Evolutionary conservation across 768 basidiomycete genomes (phyloP).

Genomic region (Ramaria sp.): DNA sequence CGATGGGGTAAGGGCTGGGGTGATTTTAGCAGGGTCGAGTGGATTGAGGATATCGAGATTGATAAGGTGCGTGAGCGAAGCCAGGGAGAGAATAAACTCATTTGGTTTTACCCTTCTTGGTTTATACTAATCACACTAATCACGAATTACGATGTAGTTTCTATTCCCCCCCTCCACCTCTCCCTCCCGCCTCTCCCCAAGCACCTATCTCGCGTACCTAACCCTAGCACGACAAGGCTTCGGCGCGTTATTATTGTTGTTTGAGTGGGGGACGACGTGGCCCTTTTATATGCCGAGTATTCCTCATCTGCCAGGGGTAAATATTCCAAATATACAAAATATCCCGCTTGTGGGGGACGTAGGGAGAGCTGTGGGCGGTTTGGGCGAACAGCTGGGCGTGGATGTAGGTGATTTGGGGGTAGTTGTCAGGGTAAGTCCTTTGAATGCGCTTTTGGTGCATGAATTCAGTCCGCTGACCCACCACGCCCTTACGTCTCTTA

Average conservation of each 20-base stretch:
- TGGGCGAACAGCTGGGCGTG: no score
- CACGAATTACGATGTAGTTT: no score
- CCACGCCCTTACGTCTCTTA: no score
- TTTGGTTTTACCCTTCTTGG: no score
- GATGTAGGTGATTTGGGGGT: constrained; percentile 15
- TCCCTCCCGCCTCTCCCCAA: not conserved
- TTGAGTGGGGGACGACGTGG: constrained; percentile 23
- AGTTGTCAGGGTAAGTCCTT: constrained; percentile 13
- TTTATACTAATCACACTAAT: no score
- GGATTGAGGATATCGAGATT: constrained; percentile 11
- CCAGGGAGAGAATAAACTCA: no score
- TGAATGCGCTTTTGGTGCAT: no score
- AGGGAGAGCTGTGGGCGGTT: no score
- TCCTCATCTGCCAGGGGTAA: no score
- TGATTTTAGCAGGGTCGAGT: constrained; percentile 16
- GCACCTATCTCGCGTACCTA: not conserved
- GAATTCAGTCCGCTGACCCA: no score
- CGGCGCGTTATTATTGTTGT: constrained; percentile 16
- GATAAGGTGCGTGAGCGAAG: not conserved
- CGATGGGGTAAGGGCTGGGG: constrained; percentile 21
- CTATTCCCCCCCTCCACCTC: not conserved
- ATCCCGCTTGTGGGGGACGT: no score
- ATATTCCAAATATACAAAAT: no score
- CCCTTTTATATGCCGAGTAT: constrained; percentile 16
- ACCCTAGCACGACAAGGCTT: constrained; percentile 8